These are phyloP conservation scores for Chlorencoelia australis DNA, from an alignment of 2,329 filamentous ascomycete genomes.

Conservation along the genomic window DNA sequence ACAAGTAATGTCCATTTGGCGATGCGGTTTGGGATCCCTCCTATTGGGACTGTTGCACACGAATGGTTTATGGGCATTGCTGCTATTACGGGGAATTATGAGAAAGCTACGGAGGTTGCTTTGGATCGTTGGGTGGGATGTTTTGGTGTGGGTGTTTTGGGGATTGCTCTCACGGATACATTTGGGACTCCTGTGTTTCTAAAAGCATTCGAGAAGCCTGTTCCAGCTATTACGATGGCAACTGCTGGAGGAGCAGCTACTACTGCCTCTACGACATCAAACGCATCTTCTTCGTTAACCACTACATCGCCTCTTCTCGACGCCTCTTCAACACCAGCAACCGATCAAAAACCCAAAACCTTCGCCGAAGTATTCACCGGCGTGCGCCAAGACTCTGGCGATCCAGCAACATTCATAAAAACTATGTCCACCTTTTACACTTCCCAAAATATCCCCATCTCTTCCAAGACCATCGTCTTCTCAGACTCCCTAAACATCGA, in stretches of 20 bases:
- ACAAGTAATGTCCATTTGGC: slow-evolving; percentile 97
- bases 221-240: slow-evolving; percentile 34
- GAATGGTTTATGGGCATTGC: slow-evolving; percentile 99
- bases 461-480: slow-evolving; percentile 85
- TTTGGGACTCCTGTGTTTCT: slow-evolving; percentile 90
- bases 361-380: slow-evolving; percentile 60
- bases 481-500: slow-evolving; percentile 93
- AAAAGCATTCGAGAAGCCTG: slow-evolving; percentile 65
- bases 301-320: slow-evolving; percentile 24
- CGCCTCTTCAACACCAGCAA: slow-evolving; percentile 31
- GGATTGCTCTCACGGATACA: slow-evolving; percentile 89
- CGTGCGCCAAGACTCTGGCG: slow-evolving; percentile 62
- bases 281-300: not conserved
- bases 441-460: slow-evolving; percentile 48
- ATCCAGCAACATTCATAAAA: slow-evolving; percentile 56
- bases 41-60: slow-evolving; percentile 85
- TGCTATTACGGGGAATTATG: slow-evolving; percentile 79
- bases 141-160: slow-evolving; percentile 75
- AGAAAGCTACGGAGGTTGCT: slow-evolving; percentile 71
- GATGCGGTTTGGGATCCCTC: slow-evolving; percentile 78
- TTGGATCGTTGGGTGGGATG: slow-evolving; percentile 83
- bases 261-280: slow-evolving; percentile 14
- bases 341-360: slow-evolving; percentile 32
- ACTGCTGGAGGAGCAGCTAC: slow-evolving; percentile 13
- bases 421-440: slow-evolving; percentile 40